Evolutionary conservation across 768 basidiomycete species (phyloP), one percentile per base, ranked within the genome.

Genomic region (Tricholoma sp.): DNA sequence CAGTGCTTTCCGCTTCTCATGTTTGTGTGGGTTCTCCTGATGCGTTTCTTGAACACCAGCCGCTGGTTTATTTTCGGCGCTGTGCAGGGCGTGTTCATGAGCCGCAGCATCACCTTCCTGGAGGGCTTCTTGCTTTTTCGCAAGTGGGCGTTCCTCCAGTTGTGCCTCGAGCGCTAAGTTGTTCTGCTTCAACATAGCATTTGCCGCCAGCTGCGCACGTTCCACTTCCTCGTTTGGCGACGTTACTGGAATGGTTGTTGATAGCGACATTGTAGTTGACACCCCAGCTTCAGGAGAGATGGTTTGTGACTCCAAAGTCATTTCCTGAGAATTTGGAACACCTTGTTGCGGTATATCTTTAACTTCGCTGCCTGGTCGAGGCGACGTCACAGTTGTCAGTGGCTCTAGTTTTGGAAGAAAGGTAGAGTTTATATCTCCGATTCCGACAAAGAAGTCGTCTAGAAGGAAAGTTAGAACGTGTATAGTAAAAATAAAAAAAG

Each of bases 401-500:
- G 86, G 77, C 60, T 86, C 79, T 52, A 86, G 64, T 71, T 93
- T 93, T 29, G 94, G 94, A 18, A 97, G 78, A 73, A 96, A 95
- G 0, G 94, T 82, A 4, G 92, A 91, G 69, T 99, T 99, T 71
- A 99, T 99, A 73, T 99, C 97, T 51, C 97, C 97, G 61, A 96
- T 98, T 14, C 95, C 95, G 58, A 97, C 80, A 67, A 98, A 99
- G 74, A 99, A 99, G 67, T 98, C 96, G 66, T 95, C 96, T 98
- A 63, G 31, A 57, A 47, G 35, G 37, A 52, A 37, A 35, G 55
- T 72, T 59, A 71, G 63, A 31, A 55, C 22, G 19, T 24, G 54
- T 29, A 52, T 9, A 19, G 46, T 50, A 41, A 24, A 50, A 49
- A 12, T 4, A 21, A 27, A 54, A 43, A 14, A 50, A 32, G 21